Base-by-base conservation (phyloP, 345 rosid genomes). In the Atalantia buxifolia region DNA sequence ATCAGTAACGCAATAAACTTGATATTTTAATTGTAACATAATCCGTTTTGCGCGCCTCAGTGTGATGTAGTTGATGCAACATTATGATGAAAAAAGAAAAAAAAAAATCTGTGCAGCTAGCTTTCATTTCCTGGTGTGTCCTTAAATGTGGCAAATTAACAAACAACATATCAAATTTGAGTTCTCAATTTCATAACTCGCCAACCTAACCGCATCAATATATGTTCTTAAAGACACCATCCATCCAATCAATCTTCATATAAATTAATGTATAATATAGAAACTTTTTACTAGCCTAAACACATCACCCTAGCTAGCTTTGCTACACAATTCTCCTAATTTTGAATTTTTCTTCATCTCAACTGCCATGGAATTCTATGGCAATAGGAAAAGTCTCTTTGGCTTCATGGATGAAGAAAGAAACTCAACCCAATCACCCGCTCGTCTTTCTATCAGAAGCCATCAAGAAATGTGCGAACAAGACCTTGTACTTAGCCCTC, bases 401-500 rank as follows among this genome's bases (percentile, higher is more conserved):
- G 67, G 80, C 50, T 84, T 76, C 74, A 66, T 75, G 50, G 77
- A 83, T 56, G 86, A 81, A 55, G 87, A 85, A 25, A 63, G 48
- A 61, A 65, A 27, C 9, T 45, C 63, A 61, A 24, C 65, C 2
- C 72, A 70, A 13, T 72, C 86, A n/a, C 35, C 77, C 3, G 19
- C 83, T 64, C 71, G 45, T 33, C 73, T 78, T 60, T 78, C 85
- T 9, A 28, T 36, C 56, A 74, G 70, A 71, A 61, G 69, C 40
- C 45, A 27, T 33, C 76, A 76, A 66, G 86, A 83, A 63, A 80
- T 78, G 81, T 69, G 7, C 19, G 79, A 88, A 4, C 84, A 80
- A 24, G 86, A 84, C 5, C 71, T 84, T 62, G 81, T 81, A 10
- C 75, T 84, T 57, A 81, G 85, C 79, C 86, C 90, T 31, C 73